Base-by-base conservation (phyloP, 2,329 filamentous ascomycete genomes). In the Sporothrix luriei region DNA sequence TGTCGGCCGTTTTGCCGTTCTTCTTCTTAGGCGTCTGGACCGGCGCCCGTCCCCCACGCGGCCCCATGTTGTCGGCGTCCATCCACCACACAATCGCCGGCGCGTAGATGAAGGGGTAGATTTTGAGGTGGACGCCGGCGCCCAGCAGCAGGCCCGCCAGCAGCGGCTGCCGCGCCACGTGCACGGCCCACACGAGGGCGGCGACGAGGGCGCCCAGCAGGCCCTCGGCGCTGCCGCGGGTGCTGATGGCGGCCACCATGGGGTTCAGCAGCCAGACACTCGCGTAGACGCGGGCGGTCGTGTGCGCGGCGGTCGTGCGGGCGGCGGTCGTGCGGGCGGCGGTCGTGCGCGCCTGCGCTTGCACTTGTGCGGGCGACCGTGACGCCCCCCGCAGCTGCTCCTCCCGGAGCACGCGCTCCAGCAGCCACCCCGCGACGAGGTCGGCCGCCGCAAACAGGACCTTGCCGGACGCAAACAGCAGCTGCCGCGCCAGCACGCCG, bases 231-330 rank as follows among this genome's bases (percentile, higher is more conserved):
- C 94, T 97, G 16, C 95, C 95, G 64, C 95, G 84, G 14, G 95
- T 98, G 79, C 93, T 97, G 76, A 99, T 99, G 49, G 93, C 93
- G 0, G 95, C 95, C 11, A 98, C 95, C 94, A 99, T 98, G 0
- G 95, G 95, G 76, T 99, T 99, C 77, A 97, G 85, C 71, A 98
- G 82, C 95, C 95, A 99, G 51, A 97, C 90, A 73, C 90, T 88
- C 0, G 94, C 91, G 75, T 92, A 97, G 71, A 86, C 88, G 72
- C 94, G 82, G 1, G 93, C 92, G 1, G 83, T 79, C 24, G 82
- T 24, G 24, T 19, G 10, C 10, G 26, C 24, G 29, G 49, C 14
- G 2, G 13, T 2, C 40, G 43, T 3, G 3, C 38, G 40, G 21
- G 33, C 43, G 3, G 43, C 11, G 43, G 43, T 11, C 7, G 43